phyloP scores from a whole-genome alignment of 2,329 filamentous ascomycete species.

The Colletotrichum musicola region DNA sequence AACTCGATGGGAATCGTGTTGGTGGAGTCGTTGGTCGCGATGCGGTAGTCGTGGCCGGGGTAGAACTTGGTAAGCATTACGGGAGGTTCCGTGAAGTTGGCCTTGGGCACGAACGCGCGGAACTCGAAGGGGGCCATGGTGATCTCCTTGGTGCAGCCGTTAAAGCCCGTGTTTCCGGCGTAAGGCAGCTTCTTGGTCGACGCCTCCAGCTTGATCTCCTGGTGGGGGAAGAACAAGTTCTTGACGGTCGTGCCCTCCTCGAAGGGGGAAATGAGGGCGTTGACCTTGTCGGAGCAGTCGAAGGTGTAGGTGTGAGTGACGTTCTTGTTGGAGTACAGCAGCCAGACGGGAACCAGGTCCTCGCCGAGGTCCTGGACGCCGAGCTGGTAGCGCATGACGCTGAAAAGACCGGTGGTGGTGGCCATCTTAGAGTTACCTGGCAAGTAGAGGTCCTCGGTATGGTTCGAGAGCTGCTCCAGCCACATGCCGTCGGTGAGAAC shows the following conservation, averaged over 20 bases:
- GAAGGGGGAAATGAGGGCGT: slow-evolving; percentile 69
- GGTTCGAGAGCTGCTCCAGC: slow-evolving; percentile 67
- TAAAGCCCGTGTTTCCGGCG: slow-evolving; percentile 59
- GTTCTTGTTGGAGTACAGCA: slow-evolving; percentile 64
- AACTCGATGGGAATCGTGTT: slow-evolving; percentile 58
- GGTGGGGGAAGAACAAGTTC: slow-evolving; percentile 73
- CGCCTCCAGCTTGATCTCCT: slow-evolving; percentile 62
- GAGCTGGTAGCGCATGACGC: slow-evolving; percentile 64
- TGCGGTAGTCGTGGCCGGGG: slow-evolving; percentile 71
- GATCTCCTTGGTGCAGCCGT: slow-evolving; percentile 68
- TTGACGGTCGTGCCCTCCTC: slow-evolving; percentile 67
- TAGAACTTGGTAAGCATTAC: slow-evolving; percentile 71
- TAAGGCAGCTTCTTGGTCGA: slow-evolving; percentile 61
- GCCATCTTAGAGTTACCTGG: slow-evolving; percentile 63
- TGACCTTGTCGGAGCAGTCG: slow-evolving; percentile 60
- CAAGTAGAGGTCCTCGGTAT: slow-evolving; percentile 60
- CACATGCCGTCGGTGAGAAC: slow-evolving; percentile 72
- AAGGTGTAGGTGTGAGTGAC: slow-evolving; percentile 65
- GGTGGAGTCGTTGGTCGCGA: slow-evolving; percentile 55
- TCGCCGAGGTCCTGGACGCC: slow-evolving; percentile 41
- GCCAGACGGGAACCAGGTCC: slow-evolving; percentile 69
- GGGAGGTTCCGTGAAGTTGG: slow-evolving; percentile 61
- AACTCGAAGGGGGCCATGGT: slow-evolving; percentile 69
- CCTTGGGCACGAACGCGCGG: slow-evolving; percentile 69
- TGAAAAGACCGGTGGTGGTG: slow-evolving; percentile 72